Evolutionary conservation across 2,329 filamentous ascomycete genomes (phyloP).

Genomic region (Falciphora oryzae): DNA sequence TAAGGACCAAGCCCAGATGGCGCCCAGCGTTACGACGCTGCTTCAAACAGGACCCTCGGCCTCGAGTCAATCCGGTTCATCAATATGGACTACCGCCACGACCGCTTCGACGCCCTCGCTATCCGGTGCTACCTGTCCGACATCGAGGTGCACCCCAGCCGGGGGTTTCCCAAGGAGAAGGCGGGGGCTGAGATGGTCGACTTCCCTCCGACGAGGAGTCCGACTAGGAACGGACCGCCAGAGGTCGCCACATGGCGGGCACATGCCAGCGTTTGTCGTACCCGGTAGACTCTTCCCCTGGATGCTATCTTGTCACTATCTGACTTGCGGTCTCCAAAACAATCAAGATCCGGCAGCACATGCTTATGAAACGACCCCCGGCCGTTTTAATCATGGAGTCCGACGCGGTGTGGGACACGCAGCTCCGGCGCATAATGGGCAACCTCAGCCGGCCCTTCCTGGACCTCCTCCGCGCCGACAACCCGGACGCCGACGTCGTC

Average conservation of each 20-base stretch:
- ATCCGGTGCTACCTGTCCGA: slow-evolving; percentile 23
- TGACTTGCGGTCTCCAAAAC: neutral
- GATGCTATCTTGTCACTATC: too few relatives aligned
- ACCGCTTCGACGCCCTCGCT: slow-evolving; percentile 21
- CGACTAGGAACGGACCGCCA: neutral
- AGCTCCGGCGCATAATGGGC: slow-evolving; percentile 21
- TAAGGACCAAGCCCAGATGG: too few relatives aligned
- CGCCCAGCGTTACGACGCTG: neutral
- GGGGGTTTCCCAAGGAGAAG: slow-evolving; percentile 17
- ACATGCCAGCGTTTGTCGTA: neutral
- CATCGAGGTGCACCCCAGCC: slow-evolving; percentile 18
- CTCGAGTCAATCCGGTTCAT: slow-evolving; percentile 21
- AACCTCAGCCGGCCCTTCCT: slow-evolving; percentile 19
- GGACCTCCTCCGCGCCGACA: slow-evolving; percentile 15
- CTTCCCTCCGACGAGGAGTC: neutral
- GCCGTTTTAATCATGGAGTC: slow-evolving; percentile 23
- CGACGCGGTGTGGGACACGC: slow-evolving; percentile 24
- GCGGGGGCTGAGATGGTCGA: neutral
- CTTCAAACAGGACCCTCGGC: slow-evolving; percentile 21
- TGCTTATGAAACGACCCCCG: slow-evolving; percentile 4
- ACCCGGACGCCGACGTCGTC: slow-evolving; percentile 11
- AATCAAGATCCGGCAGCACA: slow-evolving; percentile 2
- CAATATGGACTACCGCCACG: slow-evolving; percentile 21
- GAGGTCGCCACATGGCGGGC: neutral
- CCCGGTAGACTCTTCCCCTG: too few relatives aligned